Evolutionary conservation across 2,329 filamentous ascomycete genomes (phyloP), one percentile per base, ranked within the genome.

Genomic region (Aureobasidium leucospermi): DNA sequence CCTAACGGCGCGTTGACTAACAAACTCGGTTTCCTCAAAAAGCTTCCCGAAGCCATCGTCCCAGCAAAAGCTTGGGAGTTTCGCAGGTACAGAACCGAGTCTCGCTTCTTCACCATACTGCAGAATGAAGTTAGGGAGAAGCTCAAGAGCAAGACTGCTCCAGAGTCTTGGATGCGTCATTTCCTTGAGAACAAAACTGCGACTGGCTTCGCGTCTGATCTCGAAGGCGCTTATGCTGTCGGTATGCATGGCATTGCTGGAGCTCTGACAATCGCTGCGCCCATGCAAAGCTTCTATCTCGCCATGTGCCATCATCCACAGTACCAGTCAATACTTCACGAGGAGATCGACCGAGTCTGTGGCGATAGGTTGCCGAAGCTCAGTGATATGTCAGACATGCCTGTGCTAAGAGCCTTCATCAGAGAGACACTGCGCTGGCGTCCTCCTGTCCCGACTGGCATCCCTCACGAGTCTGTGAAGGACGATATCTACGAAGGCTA

Each of bases 361-460:
- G 80, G 80, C 15, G 75, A 80, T 60, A 74, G 78, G 19, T 74
- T 83, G 71, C 81, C 82, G 0, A 78, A 70, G 13, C 75, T 79
- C 36, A 70, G 72, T 7, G 80, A 85, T 65, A 78, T 77, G 63
- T 70, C 77, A 2, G 69, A 76, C 15, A 69, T 85, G 19, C 81
- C 82, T 0, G 80, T 74, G 0, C 75, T 84, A 9, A 73, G 81
- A 15, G 81, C 81, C 1, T 80, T 80, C 43, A 70, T 84, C 29
- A 83, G 84, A 68, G 82, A 85, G 69, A 81, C 79, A 13, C 67
- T 83, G n/a, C 73, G 82, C 46, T 84, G 81, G 81, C 73, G 80
- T 55, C 82, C 81, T 4, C 77, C 80, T 38, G 79, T 82, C 4
- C 80, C 81, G 7, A 64, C 62, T 47, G 66, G 66, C 28, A 66